phyloP scores from a whole-genome alignment of 1,139 yeast genomes.

The Yamadazyma sp. region DNA sequence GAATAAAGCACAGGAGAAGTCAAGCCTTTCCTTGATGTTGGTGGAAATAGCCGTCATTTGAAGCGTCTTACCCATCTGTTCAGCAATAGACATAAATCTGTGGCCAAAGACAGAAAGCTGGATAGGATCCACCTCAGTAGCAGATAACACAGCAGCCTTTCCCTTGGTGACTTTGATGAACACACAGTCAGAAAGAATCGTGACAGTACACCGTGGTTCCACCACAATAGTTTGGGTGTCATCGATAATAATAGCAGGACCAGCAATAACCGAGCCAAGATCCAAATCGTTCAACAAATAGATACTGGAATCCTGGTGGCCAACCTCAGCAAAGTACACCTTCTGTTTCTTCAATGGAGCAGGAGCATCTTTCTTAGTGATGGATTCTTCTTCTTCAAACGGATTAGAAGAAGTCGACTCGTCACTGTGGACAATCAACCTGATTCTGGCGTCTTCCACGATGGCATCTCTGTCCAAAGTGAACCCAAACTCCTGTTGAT shows the following conservation, averaged over 20 bases:
- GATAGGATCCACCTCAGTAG: conserved; percentile 19
- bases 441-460: conserved; percentile 19
- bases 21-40: conserved; percentile 24
- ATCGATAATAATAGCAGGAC: conserved; percentile 81
- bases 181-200: conserved; percentile 48
- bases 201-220: conserved; percentile 67
- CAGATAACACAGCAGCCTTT: conserved; percentile 10
- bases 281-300: conserved; percentile 15
- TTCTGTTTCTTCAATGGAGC: conserved; percentile 14
- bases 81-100: conserved; percentile 24
- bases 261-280: conserved; percentile 18
- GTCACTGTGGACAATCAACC: conserved; percentile 28
- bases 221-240: conserved; percentile 83
- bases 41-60: conserved; percentile 24
- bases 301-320: conserved; percentile 12
- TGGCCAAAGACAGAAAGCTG: conserved; percentile 22
- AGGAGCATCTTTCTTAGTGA: conserved; percentile 5
- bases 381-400: conserved; percentile 13
- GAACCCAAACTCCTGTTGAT: conserved; percentile 71
- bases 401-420: conserved; percentile 12
- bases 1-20: conserved; percentile 30
- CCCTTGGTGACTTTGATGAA: conserved; percentile 22
- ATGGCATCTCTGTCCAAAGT: conserved; percentile 43
- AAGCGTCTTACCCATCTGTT: conserved; percentile 23
- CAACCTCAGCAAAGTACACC: conserved; percentile 53